Evolutionary conservation across 768 basidiomycete genomes (phyloP).

Genomic region (Suillus alpinus): DNA sequence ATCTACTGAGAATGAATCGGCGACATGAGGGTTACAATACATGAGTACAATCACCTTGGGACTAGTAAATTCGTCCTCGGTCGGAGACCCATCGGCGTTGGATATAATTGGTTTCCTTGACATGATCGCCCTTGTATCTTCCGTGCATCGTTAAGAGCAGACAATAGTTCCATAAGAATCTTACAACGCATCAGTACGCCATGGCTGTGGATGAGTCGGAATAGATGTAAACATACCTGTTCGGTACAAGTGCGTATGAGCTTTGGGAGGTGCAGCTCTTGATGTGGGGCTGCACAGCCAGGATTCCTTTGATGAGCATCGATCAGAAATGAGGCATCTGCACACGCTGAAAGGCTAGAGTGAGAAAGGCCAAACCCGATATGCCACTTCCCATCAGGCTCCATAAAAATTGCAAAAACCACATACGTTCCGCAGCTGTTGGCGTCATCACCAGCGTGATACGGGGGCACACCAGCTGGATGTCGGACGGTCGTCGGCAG

Average conservation of each 20-base stretch:
- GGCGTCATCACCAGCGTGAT: not conserved
- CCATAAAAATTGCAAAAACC: not conserved
- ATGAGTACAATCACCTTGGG: constrained; percentile 16
- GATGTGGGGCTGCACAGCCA: not conserved
- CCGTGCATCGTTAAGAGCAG: not conserved
- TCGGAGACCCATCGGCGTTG: not conserved
- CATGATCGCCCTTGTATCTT: not conserved
- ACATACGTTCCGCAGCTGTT: not conserved
- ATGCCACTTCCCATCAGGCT: not conserved
- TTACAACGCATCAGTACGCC: not conserved
- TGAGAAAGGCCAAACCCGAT: not conserved
- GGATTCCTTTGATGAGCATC: not conserved
- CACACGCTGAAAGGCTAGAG: not conserved
- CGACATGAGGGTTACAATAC: not conserved
- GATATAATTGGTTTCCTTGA: not conserved
- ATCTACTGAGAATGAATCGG: constrained; percentile 6
- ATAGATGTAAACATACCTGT: not conserved
- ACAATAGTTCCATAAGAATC: not conserved
- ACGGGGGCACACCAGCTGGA: no score
- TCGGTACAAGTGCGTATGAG: not conserved
- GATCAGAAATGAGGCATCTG: not conserved
- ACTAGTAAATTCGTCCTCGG: constrained; percentile 10
- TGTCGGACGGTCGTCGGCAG: no score
- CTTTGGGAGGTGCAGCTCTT: no score
- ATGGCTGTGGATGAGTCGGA: no score